Evolutionary conservation across 257 asterid species (phyloP).

Genomic region (Salvia splendens): DNA sequence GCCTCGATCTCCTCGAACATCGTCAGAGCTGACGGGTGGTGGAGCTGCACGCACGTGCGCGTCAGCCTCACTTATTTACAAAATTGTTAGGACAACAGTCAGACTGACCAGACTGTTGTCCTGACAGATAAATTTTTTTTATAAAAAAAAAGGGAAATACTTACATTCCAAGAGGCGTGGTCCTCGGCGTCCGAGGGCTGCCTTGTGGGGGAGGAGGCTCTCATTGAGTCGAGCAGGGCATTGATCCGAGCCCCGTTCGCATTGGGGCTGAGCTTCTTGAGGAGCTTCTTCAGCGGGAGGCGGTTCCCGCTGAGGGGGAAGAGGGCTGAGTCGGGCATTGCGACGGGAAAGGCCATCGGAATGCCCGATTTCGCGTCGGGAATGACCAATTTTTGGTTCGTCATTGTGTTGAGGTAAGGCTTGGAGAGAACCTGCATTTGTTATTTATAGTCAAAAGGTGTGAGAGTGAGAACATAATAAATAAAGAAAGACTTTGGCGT

Average conservation of each 20-base stretch:
- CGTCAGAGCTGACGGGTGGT: slow-evolving; percentile 65
- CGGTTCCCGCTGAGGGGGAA: slow-evolving; percentile 32
- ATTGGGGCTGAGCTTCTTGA: slow-evolving; percentile 23
- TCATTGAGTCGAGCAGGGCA: slow-evolving; percentile 68
- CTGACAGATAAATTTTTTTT: too few species aligned
- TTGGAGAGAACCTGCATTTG: too few species aligned
- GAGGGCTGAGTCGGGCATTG: slow-evolving; percentile 23
- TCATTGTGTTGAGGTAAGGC: slow-evolving; percentile 32
- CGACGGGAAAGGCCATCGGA: slow-evolving; percentile 31
- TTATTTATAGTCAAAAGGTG: too few species aligned
- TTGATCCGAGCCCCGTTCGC: slow-evolving; percentile 46
- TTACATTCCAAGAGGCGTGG: slow-evolving; percentile 62
- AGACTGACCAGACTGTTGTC: too few species aligned
- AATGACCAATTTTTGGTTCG: slow-evolving; percentile 53
- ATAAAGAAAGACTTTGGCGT: too few species aligned
- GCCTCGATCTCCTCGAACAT: slow-evolving; percentile 56
- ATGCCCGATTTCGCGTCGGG: slow-evolving; percentile 46
- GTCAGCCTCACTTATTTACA: background rate
- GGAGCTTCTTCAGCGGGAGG: slow-evolving; percentile 35
- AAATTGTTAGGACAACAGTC: too few species aligned
- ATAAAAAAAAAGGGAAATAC: background rate
- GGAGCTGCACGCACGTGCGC: slow-evolving; percentile 39
- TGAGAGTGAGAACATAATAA: too few species aligned
- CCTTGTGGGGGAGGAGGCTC: slow-evolving; percentile 70
- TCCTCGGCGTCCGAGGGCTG: slow-evolving; percentile 52